Evolutionary conservation across 352 stramenopile genomes (phyloP), one percentile per base, ranked within the genome.

Genomic region (Pythium aquatile): DNA sequence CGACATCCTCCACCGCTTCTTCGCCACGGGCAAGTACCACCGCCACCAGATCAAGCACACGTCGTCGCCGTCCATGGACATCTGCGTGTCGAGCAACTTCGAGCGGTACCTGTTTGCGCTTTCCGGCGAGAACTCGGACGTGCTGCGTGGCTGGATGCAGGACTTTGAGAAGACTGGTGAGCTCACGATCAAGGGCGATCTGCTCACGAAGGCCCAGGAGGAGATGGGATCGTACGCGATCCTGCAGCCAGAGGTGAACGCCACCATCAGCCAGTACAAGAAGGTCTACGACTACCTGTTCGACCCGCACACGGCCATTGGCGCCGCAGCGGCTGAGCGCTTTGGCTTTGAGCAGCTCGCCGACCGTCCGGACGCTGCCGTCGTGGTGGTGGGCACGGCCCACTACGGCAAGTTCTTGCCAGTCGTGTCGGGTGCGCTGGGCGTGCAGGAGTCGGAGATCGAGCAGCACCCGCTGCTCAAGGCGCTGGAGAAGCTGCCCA

Each of bases 61-160:
- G 48, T 96, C 98, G 51, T 97, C 94, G 54, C 97, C 97, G 37
- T 98, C 91, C 2, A 99, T 99, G 97, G 97, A 99, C 74, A 99
- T 99, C 69, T 99, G 96, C 70, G 96, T 99, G 6, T 98, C 93
- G 46, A 98, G 91, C 67, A 99, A 99, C 84, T 99, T 99, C 79
- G 97, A 99, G 77, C 84, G 97, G 28, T 99, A 98, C 79, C 80
- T 99, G 2, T 99, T 98, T 69, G 90, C 97, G 64, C 79, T 99
- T 28, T 82, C 84, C 24, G 96, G 93, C n/a, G 94, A 99, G 65
- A 89, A 99, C 73, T 58, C 93, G 11, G 74, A 73, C n/a, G 81
- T 93, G 30, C 71, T 99, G 55, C 77, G 84, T 26, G 76, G 82
- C 24, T 98, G 96, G 95, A 99, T 99, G 94, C 76, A 90, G 40